These are phyloP conservation scores for Podosphaera fusca DNA, from an alignment of 2,329 filamentous ascomycete genomes.

Conservation along the genomic window DNA sequence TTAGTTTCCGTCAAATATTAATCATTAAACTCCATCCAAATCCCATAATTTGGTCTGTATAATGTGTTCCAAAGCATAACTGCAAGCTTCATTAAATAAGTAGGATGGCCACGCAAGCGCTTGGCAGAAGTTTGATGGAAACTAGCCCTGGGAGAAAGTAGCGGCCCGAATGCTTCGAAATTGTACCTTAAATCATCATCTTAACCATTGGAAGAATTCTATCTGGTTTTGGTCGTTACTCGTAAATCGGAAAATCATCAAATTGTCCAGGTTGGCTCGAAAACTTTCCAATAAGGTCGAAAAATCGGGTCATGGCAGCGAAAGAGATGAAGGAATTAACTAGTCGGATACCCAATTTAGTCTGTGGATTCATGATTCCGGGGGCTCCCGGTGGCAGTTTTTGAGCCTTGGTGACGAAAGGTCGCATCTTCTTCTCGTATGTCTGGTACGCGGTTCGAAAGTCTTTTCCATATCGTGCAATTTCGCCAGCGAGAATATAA, in stretches of 20 bases:
- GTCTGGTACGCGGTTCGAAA: conserved; percentile 18
- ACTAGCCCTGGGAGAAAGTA: too few relatives aligned
- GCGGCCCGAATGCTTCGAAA: too few relatives aligned
- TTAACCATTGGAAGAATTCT: too few relatives aligned
- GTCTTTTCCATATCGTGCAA: conserved; percentile 11
- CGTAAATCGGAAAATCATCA: background rate
- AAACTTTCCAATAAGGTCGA: conserved; percentile 3
- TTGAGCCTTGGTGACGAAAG: conserved; percentile 22
- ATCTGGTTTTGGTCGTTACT: background rate
- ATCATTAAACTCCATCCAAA: too few relatives aligned
- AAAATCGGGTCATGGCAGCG: conserved; percentile 1
- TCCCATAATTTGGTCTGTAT: too few relatives aligned
- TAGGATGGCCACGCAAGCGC: too few relatives aligned
- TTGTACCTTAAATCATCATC: too few relatives aligned
- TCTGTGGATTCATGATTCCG: conserved; percentile 5
- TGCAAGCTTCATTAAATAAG: too few relatives aligned
- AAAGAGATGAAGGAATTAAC: conserved; percentile 2
- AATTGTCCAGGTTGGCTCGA: background rate
- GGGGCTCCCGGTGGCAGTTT: conserved; percentile 9
- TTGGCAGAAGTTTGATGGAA: too few relatives aligned
- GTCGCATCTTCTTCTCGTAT: conserved; percentile 23
- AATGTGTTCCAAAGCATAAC: too few relatives aligned
- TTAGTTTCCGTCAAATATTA: too few relatives aligned
- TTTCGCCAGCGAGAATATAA: conserved; percentile 33
- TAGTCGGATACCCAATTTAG: conserved; percentile 4